A percentile compares a stretch with the other conserved stretches of the same genome.
Conservation (phyloP, 2,329 filamentous ascomycete species). For the Geoglossum cookeanum region DNA sequence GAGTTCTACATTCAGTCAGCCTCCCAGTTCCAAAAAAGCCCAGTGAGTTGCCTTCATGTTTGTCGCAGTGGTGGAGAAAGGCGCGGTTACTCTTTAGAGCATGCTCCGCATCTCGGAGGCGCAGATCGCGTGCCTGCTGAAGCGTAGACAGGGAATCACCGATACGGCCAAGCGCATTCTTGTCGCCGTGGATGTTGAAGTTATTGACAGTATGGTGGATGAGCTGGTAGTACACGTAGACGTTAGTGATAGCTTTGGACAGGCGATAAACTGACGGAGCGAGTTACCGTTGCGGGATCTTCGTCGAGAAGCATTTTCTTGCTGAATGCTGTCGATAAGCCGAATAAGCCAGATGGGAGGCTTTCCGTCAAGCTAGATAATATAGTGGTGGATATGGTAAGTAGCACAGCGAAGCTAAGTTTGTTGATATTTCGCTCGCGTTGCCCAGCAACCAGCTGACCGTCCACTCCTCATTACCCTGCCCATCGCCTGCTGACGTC, state of each 20-base stretch:
- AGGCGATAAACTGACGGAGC: not conserved
- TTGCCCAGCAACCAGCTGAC: not conserved
- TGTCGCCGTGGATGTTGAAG: conserved; percentile 89
- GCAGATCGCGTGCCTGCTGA: conserved; percentile 63
- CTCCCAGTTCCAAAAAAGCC: not conserved
- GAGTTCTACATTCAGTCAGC: conserved; percentile 30
- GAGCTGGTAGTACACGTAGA: conserved; percentile 35
- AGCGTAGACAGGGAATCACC: conserved; percentile 67
- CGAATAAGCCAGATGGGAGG: not conserved
- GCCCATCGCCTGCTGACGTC: not conserved
- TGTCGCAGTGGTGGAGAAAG: conserved; percentile 14
- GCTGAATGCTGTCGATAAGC: not conserved
- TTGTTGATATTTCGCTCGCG: not conserved
- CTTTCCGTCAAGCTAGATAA: not conserved
- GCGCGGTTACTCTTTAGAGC: conserved; percentile 37
- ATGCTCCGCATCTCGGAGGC: conserved; percentile 49
- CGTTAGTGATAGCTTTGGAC: conserved; percentile 1
- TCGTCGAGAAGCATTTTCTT: conserved; percentile 79
- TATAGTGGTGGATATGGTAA: not conserved
- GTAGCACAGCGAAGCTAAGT: not conserved
- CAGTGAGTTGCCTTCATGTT: conserved; percentile 14
- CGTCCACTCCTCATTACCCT: not conserved
- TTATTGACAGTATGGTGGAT: conserved; percentile 83
- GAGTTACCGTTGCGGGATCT: conserved; percentile 65
- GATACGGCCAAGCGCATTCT: conserved; percentile 63